Percentiles rank a stretch among this genome's conserved stretches.
phyloP scores from a whole-genome alignment of 2,329 filamentous ascomycete species.

The Hypoxylon rubiginosum region DNA sequence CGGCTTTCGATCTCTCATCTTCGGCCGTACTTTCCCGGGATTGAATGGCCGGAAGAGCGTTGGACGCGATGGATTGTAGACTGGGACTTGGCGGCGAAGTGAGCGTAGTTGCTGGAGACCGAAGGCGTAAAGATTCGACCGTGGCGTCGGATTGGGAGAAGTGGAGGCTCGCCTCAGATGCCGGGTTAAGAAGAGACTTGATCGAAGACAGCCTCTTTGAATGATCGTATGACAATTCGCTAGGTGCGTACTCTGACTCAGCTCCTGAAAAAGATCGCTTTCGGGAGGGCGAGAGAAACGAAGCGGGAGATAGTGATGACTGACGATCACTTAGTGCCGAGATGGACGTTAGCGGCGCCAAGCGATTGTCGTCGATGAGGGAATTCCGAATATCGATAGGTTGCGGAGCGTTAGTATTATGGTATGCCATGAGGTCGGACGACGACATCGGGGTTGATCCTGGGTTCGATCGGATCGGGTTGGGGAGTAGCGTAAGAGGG shows the following conservation, averaged over 20 bases:
- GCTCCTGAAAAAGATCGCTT: conserved; percentile 77
- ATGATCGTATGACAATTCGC: conserved; percentile 60
- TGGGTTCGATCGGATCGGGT: conserved; percentile 60
- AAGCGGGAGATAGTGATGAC: conserved; percentile 71
- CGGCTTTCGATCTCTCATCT: conserved; percentile 67
- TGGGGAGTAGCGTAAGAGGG: conserved; percentile 62
- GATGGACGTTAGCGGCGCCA: conserved; percentile 68
- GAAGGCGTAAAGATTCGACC: conserved; percentile 60
- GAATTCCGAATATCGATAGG: conserved; percentile 58
- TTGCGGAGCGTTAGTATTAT: conserved; percentile 59
- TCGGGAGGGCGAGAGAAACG: conserved; percentile 69
- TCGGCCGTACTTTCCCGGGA: conserved; percentile 56
- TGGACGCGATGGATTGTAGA: conserved; percentile 54
- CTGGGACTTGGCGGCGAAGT: conserved; percentile 59
- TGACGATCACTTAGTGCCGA: conserved; percentile 62
- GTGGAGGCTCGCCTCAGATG: conserved; percentile 45
- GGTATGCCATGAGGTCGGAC: conserved; percentile 65
- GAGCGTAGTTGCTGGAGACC: conserved; percentile 59
- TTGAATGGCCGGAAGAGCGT: conserved; percentile 44
- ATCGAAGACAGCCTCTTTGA: conserved; percentile 79
- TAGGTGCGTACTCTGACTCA: conserved; percentile 63
- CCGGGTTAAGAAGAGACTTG: conserved; percentile 79
- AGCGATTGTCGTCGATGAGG: conserved; percentile 68
- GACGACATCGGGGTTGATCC: conserved; percentile 60
- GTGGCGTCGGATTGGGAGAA: conserved; percentile 51